Conservation (phyloP, 768 basidiomycete genomes). For the Termitomyces sp. region DNA sequence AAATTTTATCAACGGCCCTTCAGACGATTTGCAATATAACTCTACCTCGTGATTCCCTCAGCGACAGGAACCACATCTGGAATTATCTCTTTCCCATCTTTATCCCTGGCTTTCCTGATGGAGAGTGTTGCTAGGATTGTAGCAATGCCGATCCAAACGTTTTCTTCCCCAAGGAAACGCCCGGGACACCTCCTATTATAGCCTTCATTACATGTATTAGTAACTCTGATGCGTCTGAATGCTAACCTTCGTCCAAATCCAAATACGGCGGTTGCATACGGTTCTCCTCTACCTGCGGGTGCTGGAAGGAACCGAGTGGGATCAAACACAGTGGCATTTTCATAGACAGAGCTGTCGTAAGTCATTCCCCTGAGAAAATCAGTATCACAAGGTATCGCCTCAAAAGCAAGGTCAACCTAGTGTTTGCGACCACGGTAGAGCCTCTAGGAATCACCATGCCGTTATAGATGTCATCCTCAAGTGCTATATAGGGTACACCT, state of each 20-base stretch:
- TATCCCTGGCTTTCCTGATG: slow-evolving; percentile 29
- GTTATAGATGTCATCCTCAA: background rate
- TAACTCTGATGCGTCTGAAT: background rate
- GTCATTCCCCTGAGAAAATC: slow-evolving; percentile 34
- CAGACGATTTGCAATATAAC: background rate
- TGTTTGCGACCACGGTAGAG: background rate
- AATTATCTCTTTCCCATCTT: slow-evolving; percentile 28
- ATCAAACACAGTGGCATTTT: slow-evolving; percentile 31
- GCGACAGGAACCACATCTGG: slow-evolving; percentile 14
- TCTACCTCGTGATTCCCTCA: slow-evolving; percentile 1
- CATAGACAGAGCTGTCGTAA: slow-evolving; percentile 28
- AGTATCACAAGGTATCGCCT: slow-evolving; percentile 22
- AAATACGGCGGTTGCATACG: slow-evolving; percentile 13
- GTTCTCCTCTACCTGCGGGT: slow-evolving; percentile 12
- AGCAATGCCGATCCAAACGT: slow-evolving; percentile 23
- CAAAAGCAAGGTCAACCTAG: background rate
- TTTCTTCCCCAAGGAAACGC: slow-evolving; percentile 35
- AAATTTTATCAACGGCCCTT: background rate
- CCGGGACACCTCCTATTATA: slow-evolving; percentile 30
- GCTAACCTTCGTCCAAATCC: slow-evolving; percentile 22
- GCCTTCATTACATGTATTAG: background rate
- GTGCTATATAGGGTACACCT: background rate
- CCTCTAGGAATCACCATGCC: slow-evolving; percentile 26
- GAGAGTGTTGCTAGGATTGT: slow-evolving; percentile 24
- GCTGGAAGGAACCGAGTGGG: slow-evolving; percentile 33